Conservation (phyloP, 1,139 yeast species). For the Candida neerlandica region DNA sequence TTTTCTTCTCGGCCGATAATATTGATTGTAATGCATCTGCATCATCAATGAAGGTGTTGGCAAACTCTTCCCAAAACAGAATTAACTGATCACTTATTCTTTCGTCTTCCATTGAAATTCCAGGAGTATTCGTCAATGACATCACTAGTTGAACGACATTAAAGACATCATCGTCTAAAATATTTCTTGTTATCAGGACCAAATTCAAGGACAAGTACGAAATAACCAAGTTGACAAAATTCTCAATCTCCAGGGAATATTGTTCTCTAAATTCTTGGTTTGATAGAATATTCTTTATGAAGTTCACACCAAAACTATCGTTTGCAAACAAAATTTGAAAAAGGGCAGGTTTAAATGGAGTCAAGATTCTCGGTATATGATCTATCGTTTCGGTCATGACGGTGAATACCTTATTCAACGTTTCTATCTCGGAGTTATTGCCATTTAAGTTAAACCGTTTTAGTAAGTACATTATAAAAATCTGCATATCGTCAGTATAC, state of each 20-base stretch:
- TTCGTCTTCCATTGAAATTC: conserved; percentile 69
- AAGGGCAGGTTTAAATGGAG: conserved; percentile 24
- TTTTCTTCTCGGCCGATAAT: conserved; percentile 22
- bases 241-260: conserved; percentile 46
- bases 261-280: conserved; percentile 28
- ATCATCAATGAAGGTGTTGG: conserved; percentile 63
- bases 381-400: conserved; percentile 51
- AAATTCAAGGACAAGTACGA: conserved; percentile 55
- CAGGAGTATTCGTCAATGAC: conserved; percentile 60
- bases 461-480: conserved; percentile 22
- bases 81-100: conserved; percentile 65
- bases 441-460: conserved; percentile 21
- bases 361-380: conserved; percentile 44
- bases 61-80: conserved; percentile 79
- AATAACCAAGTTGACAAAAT: conserved; percentile 54
- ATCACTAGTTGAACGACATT: conserved; percentile 53
- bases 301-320: conserved; percentile 40
- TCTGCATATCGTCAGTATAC: conserved; percentile 25
- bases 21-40: conserved; percentile 42
- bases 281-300: conserved; percentile 27
- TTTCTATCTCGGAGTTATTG: conserved; percentile 21
- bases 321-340: conserved; percentile 38
- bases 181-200: conserved; percentile 48
- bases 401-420: conserved; percentile 32
- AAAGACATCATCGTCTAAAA: conserved; percentile 41